These are phyloP conservation scores for Ehretia macrophylla DNA, from an alignment of 257 asterid species.

Conservation along the genomic window DNA sequence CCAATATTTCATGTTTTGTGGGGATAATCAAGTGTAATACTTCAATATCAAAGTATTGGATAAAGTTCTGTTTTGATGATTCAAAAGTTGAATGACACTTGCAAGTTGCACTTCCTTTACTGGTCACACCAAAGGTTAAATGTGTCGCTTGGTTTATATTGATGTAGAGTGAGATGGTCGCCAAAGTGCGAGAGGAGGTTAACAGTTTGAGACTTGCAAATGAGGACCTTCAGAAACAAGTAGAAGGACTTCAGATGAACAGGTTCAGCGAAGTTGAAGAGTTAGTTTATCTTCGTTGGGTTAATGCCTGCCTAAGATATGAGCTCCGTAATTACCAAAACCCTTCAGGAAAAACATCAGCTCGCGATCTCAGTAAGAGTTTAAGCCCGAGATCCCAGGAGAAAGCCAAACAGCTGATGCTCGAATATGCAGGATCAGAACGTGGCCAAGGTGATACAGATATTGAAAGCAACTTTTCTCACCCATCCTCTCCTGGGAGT, in stretches of 20 bases:
- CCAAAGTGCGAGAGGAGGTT: conserved; percentile 72
- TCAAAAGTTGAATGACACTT: no score
- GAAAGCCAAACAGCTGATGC: conserved; percentile 81
- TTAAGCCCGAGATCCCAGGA: conserved; percentile 90
- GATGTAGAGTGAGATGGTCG: conserved; percentile 80
- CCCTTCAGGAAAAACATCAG: conserved; percentile 71
- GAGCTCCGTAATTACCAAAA: conserved; percentile 88
- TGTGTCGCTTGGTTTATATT: neutral
- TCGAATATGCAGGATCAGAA: conserved; percentile 93
- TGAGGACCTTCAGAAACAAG: conserved; percentile 87
- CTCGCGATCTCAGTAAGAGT: conserved; percentile 74
- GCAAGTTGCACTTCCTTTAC: no score
- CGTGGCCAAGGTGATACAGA: conserved; percentile 96
- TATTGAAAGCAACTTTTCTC: conserved; percentile 77
- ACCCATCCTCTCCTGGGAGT: conserved; percentile 79
- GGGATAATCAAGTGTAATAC: no score
- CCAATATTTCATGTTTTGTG: no score
- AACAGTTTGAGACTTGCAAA: conserved; percentile 59
- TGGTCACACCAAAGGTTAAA: no score
- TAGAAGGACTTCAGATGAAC: conserved; percentile 96
- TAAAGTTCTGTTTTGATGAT: no score
- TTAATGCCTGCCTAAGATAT: conserved; percentile 80
- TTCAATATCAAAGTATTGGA: no score
- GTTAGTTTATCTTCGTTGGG: conserved; percentile 98
- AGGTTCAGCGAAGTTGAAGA: conserved; percentile 97